Base-by-base conservation (phyloP, 2,329 filamentous ascomycete species). In the Fusarium globosum region DNA sequence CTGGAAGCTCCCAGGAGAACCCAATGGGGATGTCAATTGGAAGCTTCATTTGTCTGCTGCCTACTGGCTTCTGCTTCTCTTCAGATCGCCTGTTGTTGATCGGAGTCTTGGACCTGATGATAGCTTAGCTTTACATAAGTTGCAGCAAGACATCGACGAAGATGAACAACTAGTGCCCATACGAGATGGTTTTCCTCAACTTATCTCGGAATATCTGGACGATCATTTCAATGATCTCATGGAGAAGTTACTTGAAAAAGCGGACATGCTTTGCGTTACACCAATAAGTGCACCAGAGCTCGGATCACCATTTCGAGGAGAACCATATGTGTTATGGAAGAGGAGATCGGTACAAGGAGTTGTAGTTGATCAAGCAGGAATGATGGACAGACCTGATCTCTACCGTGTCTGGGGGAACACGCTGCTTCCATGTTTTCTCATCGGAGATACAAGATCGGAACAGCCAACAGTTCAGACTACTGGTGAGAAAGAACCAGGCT, bases 331-430 rank as follows among this genome's bases (percentile, higher is more conserved):
- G 12, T 4, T 21, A 42, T 42, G 41, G 62, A 68, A 71, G 18
- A 35, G 6, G 5, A 26, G 16, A 1, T 9, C 42, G 0, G 61
- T 56, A 28, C 39, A 35, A 7, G 67, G 63, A 0, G n/a, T 79
- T 28, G 72, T 56, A 8, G 39, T 79, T 0, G 78, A 80, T 39
- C 71, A 79, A 38, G 77, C 76, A 1, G 76, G 60, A 21, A 76
- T 63, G 42, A 64, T 77, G 45, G 53, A 61, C 21, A 71, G 73
- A 0, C 48, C 56, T 36, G 77, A 79, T 7, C 57, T 76, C 0
- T 68, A 64, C 36, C 70, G 60, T 35, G 48, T 75, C 58, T 76
- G 77, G 76, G 71, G 77, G 3, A 78, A 79, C 23, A 67, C 61
- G 1, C 38, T 77, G 9, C 45, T 65, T 3, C 77, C 76, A 4